Percentiles rank a stretch among this genome's conserved stretches.
These are phyloP conservation scores for Spatholobus suberectus DNA, from an alignment of 306 rosid species.

Conservation along the genomic window DNA sequence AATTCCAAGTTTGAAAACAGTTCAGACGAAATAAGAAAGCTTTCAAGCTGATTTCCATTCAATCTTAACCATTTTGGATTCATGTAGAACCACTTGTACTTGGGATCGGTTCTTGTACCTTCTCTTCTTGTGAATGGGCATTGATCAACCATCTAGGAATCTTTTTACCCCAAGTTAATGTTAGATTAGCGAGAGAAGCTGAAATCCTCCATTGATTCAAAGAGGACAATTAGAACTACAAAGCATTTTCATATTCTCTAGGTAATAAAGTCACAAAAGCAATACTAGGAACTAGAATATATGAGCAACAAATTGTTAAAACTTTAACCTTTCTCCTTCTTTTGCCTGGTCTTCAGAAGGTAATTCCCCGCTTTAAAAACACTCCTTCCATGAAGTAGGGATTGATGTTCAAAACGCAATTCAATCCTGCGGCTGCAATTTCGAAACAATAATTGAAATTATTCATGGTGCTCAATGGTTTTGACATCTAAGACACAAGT, in stretches of 20 bases:
- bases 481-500: not conserved
- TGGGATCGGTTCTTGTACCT: not conserved
- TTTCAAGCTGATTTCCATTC: no score
- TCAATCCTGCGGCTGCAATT: constrained; percentile 56
- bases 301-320: not conserved
- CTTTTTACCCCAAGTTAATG: no score
- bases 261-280: not conserved
- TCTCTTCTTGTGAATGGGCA: not conserved
- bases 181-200: no score
- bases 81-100: not conserved
- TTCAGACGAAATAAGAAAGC: no score
- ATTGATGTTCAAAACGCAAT: constrained; percentile 47
- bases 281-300: not conserved
- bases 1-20: not conserved
- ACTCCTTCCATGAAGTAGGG: constrained; percentile 52
- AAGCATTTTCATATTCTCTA: not conserved
- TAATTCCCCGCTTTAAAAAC: constrained; percentile 52
- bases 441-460: constrained; percentile 18
- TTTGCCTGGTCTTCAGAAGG: constrained; percentile 43
- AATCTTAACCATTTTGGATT: not conserved
- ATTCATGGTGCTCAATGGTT: not conserved
- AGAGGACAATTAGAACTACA: not conserved
- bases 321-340: constrained; percentile 60
- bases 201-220: not conserved
- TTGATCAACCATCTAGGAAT: not conserved